Base-by-base conservation (phyloP, 208 protist genomes). In the Crithidia expoeki region DNA sequence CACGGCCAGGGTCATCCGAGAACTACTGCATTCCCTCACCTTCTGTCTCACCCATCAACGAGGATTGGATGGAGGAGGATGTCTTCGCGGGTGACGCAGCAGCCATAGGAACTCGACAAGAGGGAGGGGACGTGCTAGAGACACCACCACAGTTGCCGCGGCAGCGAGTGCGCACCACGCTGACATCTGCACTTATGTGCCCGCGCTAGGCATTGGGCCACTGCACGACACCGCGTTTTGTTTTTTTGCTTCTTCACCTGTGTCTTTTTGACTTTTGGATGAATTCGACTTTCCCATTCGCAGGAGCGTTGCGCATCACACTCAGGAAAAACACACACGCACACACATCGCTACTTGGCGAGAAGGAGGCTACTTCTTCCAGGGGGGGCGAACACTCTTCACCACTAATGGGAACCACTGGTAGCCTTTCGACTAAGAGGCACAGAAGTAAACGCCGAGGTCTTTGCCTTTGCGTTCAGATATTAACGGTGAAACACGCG, bases 111-210 rank as follows among this genome's bases (percentile, higher is more conserved):
- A 14, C 9, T 19, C 10, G 2, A 46, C 16, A 42, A 30, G 10
- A 25, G 36, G 17, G 25, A 50, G 21, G 3, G 23, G 19, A 58
- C 12, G 51, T 19, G 7, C 46, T 33, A 1, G 23, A 30, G 4
- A 68, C 62, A 23, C 62, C 62, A 7, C 62, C 46, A 1, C 49
- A 68, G 67, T 46, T 65, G 25, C 36, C 46, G 7, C 57, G 67
- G n/a, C 67, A 58, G 42, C 67, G 57, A 10, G 57, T 58, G 57
- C 67, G 49, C n/a, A 59, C 67, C 0, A 23, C 33, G 57, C 33
- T 67, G 38, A 61, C 36, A 19, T 66, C 38, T 21, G 47, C 49
- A 19, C 68, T 67, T n/a, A 57, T 65, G 17, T 64, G 65, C 57
- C 67, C 55, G 10, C 44, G 42, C 36, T 21, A 2, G 14, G 56